These are phyloP conservation scores for Sugiyamaella boreocaroliniensis DNA, from an alignment of 805 yeast genomes.

Conservation along the genomic window DNA sequence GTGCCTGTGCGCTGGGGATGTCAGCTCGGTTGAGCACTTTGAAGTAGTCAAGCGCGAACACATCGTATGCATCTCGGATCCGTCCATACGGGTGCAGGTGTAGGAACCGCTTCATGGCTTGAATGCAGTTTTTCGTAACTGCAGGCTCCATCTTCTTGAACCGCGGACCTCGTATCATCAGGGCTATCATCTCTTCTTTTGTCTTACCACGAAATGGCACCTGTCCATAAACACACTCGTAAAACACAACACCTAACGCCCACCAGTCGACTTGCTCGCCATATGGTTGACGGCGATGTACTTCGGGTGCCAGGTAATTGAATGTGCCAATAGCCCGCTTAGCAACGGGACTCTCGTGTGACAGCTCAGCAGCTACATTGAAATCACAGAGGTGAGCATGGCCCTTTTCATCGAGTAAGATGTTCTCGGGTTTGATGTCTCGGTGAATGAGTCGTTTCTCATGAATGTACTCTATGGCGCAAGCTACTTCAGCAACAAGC, in stretches of 20 bases:
- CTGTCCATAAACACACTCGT: constrained; percentile 26
- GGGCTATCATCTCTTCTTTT: constrained; percentile 9
- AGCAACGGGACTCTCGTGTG: constrained; percentile 19
- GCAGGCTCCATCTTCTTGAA: constrained; percentile 11
- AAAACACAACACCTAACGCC: constrained; percentile 30
- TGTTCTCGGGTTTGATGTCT: constrained; percentile 91
- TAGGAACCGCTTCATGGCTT: constrained; percentile 15
- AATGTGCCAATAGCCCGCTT: constrained; percentile 24
- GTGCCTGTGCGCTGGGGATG: background rate
- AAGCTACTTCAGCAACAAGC: constrained; percentile 26
- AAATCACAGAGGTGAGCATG: constrained; percentile 93
- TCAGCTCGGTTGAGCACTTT: background rate
- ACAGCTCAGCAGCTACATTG: constrained; percentile 86
- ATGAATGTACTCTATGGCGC: constrained; percentile 43
- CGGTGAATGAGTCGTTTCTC: constrained; percentile 64
- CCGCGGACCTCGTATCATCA: constrained; percentile 5
- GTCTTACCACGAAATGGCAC: constrained; percentile 23
- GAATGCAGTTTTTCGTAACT: constrained; percentile 13
- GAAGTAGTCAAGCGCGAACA: constrained; percentile 15
- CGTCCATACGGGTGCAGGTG: constrained; percentile 11
- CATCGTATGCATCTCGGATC: constrained; percentile 3
- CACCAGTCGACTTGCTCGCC: constrained; percentile 29
- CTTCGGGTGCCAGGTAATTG: constrained; percentile 28
- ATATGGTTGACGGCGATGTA: constrained; percentile 20
- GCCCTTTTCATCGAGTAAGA: constrained; percentile 74